Evolutionary conservation across 768 basidiomycete genomes (phyloP), one percentile per base, ranked within the genome.

Genomic region (Xerocomus spinulosus): DNA sequence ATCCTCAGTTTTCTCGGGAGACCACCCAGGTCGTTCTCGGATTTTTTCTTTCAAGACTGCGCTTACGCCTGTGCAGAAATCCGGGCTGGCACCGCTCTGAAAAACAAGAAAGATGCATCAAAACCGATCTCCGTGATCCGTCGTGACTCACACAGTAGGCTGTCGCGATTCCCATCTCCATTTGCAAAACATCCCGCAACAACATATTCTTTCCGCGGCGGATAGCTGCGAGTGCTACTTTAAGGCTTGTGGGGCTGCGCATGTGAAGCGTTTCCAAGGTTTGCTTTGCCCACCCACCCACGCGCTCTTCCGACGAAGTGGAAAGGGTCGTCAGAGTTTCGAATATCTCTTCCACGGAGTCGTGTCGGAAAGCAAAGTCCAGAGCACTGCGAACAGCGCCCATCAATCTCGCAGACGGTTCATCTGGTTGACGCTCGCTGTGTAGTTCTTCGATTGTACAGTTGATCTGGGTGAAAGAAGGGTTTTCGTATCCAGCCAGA

Each of bases 181-280:
- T 91, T 54, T 85, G 71, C 50, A 98, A 71, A 1, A 80, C 81
- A 48, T 87, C 74, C 5, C 74, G 70, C 33, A 98, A 72, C 2
- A 75, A 62, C 73, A 83, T 67, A 2, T 69, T 68, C 57, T 73
- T 79, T n/a, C 91, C 93, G 49, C 71, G 70, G 39, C 86, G 81
- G 46, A 93, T 78, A 1, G 90, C 88, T 56, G 77, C 70, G 18
- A 98, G 73, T n/a, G 94, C 80, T 29, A 98, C 86, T 64, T 89
- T 90, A 55, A 97, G 75, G 57, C 92, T 93, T 1, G 94, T 96
- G 10, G 95, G 95, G 68, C 92, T 93, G 34, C 91, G 80, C 55
- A 77, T 54, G 33, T 79, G 71, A 48, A 99, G 69, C 26, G 71
- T 70, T 13, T 72, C 69, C 48, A 88, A 66, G 4, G 92, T 92